A percentile compares a stretch with the other conserved stretches of the same genome.
Evolutionary conservation across 805 yeast genomes (phyloP).

Genomic region (Priceomyces carsonii): DNA sequence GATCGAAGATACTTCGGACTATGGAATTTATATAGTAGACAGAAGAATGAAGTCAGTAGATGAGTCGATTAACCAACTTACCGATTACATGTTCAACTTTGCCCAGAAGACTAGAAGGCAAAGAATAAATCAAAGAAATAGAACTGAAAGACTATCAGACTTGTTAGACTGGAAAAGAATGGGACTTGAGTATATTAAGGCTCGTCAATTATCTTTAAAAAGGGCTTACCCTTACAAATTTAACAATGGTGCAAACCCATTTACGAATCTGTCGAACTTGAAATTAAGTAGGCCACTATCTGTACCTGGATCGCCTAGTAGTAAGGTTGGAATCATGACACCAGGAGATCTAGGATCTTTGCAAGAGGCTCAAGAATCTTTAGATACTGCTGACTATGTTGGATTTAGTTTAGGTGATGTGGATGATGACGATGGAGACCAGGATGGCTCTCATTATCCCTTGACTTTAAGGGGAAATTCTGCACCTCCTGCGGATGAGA

Average conservation of each 20-base stretch:
- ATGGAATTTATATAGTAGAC: slow-evolving; percentile 96
- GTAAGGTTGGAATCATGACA: slow-evolving; percentile 76
- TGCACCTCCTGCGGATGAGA: slow-evolving; percentile 38
- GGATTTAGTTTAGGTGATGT: slow-evolving; percentile 49
- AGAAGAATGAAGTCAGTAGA: slow-evolving; percentile 90
- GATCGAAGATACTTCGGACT: slow-evolving; percentile 90
- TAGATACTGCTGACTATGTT: slow-evolving; percentile 76
- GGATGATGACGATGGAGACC: slow-evolving; percentile 45
- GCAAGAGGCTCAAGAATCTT: slow-evolving; percentile 79
- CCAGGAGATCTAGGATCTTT: slow-evolving; percentile 98
- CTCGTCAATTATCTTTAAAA: slow-evolving; percentile 86
- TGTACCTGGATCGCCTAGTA: slow-evolving; percentile 96
- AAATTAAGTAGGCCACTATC: slow-evolving; percentile 90
- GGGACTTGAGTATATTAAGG: slow-evolving; percentile 96
- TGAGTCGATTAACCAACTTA: slow-evolving; percentile 87
- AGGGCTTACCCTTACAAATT: slow-evolving; percentile 92
- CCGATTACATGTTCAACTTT: slow-evolving; percentile 88
- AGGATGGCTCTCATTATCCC: slow-evolving; percentile 40
- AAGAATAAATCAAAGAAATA: slow-evolving; percentile 94
- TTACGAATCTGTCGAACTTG: slow-evolving; percentile 45
- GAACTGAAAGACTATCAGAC: slow-evolving; percentile 93
- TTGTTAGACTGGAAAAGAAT: slow-evolving; percentile 95
- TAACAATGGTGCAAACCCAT: slow-evolving; percentile 51
- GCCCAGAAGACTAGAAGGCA: slow-evolving; percentile 90
- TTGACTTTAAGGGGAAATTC: slow-evolving; percentile 51